A percentile compares a stretch with the other conserved stretches of the same genome.
Evolutionary conservation across 257 asterid genomes (phyloP).

Genomic region (Ligustrum vulgare): DNA sequence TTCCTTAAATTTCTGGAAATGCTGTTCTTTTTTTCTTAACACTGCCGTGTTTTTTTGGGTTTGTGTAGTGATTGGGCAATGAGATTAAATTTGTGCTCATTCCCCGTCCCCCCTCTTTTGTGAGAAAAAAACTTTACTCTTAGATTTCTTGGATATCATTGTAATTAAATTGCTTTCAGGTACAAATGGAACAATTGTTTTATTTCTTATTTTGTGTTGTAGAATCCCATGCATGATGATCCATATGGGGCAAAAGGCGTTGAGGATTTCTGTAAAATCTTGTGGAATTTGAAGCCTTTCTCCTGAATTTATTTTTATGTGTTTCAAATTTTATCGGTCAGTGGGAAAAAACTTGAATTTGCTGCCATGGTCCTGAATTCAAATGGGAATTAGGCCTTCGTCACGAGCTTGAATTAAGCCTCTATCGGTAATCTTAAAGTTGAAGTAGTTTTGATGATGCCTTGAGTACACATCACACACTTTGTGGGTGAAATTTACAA

Average conservation of each 20-base stretch:
- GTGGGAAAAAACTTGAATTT: too few relatives aligned
- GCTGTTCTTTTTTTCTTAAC: too few relatives aligned
- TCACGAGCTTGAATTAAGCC: too few relatives aligned
- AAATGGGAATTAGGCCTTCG: too few relatives aligned
- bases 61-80: not conserved
- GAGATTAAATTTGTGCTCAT: not conserved
- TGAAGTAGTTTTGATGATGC: too few relatives aligned
- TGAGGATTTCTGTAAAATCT: conserved; percentile 11
- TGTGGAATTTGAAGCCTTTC: conserved; percentile 19
- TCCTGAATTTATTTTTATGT: not conserved
- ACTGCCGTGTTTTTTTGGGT: too few relatives aligned
- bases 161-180: conserved; percentile 5
- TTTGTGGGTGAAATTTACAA: too few relatives aligned
- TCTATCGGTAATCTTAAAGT: too few relatives aligned
- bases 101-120: not conserved
- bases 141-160: not conserved
- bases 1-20: too few relatives aligned
- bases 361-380: too few relatives aligned
- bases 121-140: not conserved
- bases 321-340: not conserved
- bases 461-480: too few relatives aligned
- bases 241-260: not conserved
- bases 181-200: not conserved
- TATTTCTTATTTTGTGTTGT: not conserved
- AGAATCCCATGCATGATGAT: conserved; percentile 2